Base-by-base conservation (phyloP, 257 asterid species). In the Fraxinus cuspidata region DNA sequence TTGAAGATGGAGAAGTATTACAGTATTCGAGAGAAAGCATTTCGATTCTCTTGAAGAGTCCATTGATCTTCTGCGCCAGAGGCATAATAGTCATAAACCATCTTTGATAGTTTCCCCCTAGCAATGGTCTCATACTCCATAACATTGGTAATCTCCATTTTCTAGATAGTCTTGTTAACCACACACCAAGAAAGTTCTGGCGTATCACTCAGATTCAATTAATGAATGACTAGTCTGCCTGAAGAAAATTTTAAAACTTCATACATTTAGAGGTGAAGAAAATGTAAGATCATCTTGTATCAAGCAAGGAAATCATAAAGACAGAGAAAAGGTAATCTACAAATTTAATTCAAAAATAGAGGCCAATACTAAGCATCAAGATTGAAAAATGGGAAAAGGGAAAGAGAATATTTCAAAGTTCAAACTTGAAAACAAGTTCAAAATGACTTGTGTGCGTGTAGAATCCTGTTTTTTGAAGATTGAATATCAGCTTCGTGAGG, bases 41-140 rank as follows among this genome's bases (percentile, higher is more conserved):
- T 77, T 73, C 87, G 84, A 49, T 91, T 91, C 78, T 91, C 92
- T 6, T 77, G 84, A 47, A 91, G 96, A 73, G 94, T 89, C 96
- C 96, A 91, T 74, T 89, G 88, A 56, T 91, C 96, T 82, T 91
- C 94, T 2, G 96, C 94, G 6, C 94, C 96, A 58, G 92, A 89
- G 12, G 92, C 91, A 32, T 89, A 91, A 75, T 86, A 91, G 78
- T 89, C 94, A 35, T 85, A 91, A 70, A 91, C 87, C 90, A 91
- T 89, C 82, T 91, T 91, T 8, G 94, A 92, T 77, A 91, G 71
- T 49, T 83, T 89, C 76, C 85, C 86, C 86, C 69, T 88, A 0
- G 96, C 94, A 71, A 91, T 83, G 56, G 76, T 82, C 81, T 89
- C 91, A 68, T 78, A 90, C 83, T 91, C 96, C 85, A 72, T 91